Conservation (phyloP, 768 basidiomycete genomes). For the Hericium rajendrae region DNA sequence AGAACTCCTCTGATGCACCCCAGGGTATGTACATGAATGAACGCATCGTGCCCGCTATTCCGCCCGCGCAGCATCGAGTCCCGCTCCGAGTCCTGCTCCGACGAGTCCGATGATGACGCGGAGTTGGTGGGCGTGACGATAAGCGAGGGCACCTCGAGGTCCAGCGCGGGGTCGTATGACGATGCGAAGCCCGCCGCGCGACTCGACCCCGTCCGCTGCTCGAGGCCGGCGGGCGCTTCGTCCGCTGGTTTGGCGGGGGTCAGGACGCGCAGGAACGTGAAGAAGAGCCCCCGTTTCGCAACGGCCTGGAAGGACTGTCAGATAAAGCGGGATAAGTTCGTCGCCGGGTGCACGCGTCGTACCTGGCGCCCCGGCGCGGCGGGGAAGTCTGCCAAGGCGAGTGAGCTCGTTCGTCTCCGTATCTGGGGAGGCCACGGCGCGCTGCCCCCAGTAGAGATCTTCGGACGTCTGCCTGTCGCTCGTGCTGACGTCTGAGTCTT, state of each 20-base stretch:
- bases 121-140: neutral
- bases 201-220: too few relatives aligned
- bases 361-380: too few relatives aligned
- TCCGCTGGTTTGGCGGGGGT: neutral
- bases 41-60: neutral
- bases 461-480: slow-evolving; percentile 23
- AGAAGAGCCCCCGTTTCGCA: neutral
- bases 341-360: too few relatives aligned
- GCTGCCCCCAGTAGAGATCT: slow-evolving; percentile 30
- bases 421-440: slow-evolving; percentile 19
- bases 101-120: neutral
- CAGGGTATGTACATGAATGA: slow-evolving; percentile 1
- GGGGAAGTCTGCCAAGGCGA: too few relatives aligned
- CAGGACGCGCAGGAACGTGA: neutral
- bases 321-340: neutral
- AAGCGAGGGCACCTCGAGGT: neutral
- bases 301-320: neutral
- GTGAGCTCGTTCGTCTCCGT: neutral
- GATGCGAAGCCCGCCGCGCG: too few relatives aligned
- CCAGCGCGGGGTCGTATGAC: too few relatives aligned
- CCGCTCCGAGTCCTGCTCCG: neutral
- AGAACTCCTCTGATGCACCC: neutral
- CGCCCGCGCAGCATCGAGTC: neutral
- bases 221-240: neutral
- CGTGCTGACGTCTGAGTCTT: slow-evolving; percentile 17